Conservation (phyloP, 1,284 basidiomycete genomes). For the Sporisorium sorghi region DNA sequence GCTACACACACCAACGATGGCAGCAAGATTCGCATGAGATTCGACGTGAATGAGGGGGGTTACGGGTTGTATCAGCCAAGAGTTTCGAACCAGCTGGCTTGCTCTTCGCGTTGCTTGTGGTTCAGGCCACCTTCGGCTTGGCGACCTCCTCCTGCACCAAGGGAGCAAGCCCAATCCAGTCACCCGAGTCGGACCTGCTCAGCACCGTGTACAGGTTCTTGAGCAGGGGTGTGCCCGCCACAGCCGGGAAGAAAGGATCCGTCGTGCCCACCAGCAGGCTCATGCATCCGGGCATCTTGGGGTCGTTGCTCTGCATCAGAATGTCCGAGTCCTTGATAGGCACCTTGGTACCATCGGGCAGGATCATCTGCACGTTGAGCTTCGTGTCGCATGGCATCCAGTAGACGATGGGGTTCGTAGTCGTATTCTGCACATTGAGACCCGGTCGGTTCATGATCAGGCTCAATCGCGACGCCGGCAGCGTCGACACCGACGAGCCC, state of each 20-base stretch:
- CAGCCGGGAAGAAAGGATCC: conserved; percentile 30
- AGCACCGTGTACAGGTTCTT: conserved; percentile 42
- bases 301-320: conserved; percentile 47
- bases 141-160: conserved; percentile 1
- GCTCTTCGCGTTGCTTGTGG: too few relatives aligned
- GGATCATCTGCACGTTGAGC: conserved; percentile 24
- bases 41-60: too few relatives aligned
- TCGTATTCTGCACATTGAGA: conserved; percentile 17
- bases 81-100: too few relatives aligned
- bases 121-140: not conserved
- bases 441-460: conserved; percentile 36
- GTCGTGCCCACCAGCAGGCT: conserved; percentile 37
- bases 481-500: conserved; percentile 39
- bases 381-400: conserved; percentile 42
- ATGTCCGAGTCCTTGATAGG: conserved; percentile 27
- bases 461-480: conserved; percentile 29
- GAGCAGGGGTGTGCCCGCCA: conserved; percentile 39
- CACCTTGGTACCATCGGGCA: conserved; percentile 30
- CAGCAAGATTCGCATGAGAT: too few relatives aligned
- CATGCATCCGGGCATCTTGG: conserved; percentile 34
- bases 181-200: conserved; percentile 11
- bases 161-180: conserved; percentile 40
- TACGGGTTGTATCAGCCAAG: too few relatives aligned
- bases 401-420: conserved; percentile 31
- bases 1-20: too few relatives aligned